phyloP scores from a whole-genome alignment of 2,329 filamentous ascomycete genomes.

The Chlorencoelia australis region DNA sequence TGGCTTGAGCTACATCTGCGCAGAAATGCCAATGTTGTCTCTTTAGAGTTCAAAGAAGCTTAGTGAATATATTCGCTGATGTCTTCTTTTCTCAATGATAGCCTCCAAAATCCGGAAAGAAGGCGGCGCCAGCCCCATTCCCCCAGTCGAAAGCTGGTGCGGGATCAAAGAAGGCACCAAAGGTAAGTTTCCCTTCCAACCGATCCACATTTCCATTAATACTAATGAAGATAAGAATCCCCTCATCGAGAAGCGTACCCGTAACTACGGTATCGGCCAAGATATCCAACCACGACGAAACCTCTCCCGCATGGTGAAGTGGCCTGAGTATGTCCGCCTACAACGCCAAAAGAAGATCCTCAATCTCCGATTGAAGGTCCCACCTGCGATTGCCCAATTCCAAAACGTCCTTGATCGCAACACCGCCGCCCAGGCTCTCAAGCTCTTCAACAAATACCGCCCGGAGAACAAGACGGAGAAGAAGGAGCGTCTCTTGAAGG shows the following conservation, averaged over 20 bases:
- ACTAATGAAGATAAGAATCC: slow-evolving; percentile 61
- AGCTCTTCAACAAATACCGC: slow-evolving; percentile 99
- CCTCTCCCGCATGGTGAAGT: slow-evolving; percentile 96
- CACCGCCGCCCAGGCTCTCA: slow-evolving; percentile 93
- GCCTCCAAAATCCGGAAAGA: slow-evolving; percentile 97
- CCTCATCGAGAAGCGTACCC: slow-evolving; percentile 94
- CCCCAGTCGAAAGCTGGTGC: slow-evolving; percentile 79
- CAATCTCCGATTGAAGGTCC: slow-evolving; percentile 97
- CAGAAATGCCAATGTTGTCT: slow-evolving; percentile 40
- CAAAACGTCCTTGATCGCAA: slow-evolving; percentile 94
- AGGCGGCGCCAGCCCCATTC: slow-evolving; percentile 94
- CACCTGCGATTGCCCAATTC: slow-evolving; percentile 95
- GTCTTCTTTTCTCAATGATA: slow-evolving; percentile 99
- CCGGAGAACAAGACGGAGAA: slow-evolving; percentile 99
- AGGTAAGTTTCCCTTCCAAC: slow-evolving; percentile 56
- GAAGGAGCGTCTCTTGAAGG: slow-evolving; percentile 98
- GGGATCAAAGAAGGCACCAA: slow-evolving; percentile 82
- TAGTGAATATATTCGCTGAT: slow-evolving; percentile 80
- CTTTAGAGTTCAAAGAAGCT: slow-evolving; percentile 91
- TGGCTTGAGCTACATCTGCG: slow-evolving; percentile 50
- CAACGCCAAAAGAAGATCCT: slow-evolving; percentile 83
- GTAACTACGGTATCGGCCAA: slow-evolving; percentile 98
- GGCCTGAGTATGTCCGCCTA: slow-evolving; percentile 98
- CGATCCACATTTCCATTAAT: slow-evolving; percentile 4
- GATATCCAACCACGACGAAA: slow-evolving; percentile 96